Base-by-base conservation (phyloP, 2,329 filamentous ascomycete species). In the Clonostachys chloroleuca region DNA sequence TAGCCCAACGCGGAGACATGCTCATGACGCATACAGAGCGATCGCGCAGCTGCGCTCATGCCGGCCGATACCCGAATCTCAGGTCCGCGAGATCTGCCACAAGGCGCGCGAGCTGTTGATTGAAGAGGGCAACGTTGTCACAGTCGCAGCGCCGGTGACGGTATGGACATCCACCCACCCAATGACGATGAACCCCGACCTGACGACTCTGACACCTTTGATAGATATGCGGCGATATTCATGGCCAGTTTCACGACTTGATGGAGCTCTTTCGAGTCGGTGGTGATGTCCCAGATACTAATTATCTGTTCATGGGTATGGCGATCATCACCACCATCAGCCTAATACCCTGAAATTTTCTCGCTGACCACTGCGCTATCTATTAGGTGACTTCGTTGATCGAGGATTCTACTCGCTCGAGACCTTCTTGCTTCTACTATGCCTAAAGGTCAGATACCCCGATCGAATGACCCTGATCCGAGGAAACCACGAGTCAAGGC, bases 351-450 rank as follows among this genome's bases (percentile, higher is more conserved):
- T 24, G 42, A 24, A 5, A 30, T 16, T 10, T 30, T 30, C 24
- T 30, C 24, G 24, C 24, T 30, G 24, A 12, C 17, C 17, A n/a
- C 14, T 18, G 34, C 40, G 36, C 35, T 50, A 30, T 30, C 24
- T 30, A 30, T 16, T 54, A 90, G 87, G 92, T 64, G 92, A 99
- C 68, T 99, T 96, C 59, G 92, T 99, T 63, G 92, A 99, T 68
- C 89, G 92, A 54, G 92, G 92, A 49, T 99, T 96, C 77, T 99
- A 97, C 74, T 96, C 90, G 3, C 84, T 99, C 57, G 92, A 99
- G 72, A 94, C 92, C 5, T 96, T 99, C 64, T 84, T 96, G 51
- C 87, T 99, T 47, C 84, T 99, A 12, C 82, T 99, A 46, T 96
- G 91, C 63, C 83, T 97, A 59, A 97, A 97, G 78, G 92, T 97